These are phyloP conservation scores for Ophiostoma pallidulum DNA, from an alignment of 2,329 filamentous ascomycete genomes.

Conservation along the genomic window DNA sequence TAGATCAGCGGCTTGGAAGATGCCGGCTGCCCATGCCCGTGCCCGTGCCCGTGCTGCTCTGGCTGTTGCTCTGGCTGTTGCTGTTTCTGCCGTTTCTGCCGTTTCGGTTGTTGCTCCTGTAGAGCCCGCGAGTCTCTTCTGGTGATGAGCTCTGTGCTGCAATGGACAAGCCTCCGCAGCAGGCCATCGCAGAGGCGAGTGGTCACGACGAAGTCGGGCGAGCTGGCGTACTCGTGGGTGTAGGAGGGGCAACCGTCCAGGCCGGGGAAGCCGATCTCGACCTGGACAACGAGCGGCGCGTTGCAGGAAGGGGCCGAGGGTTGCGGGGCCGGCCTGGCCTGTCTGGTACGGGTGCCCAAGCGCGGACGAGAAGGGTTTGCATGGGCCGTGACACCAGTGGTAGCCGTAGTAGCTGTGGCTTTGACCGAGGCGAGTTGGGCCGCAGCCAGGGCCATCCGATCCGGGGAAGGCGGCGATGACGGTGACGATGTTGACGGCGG, in stretches of 20 bases:
- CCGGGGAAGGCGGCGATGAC: not conserved
- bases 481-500: not conserved
- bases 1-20: slow-evolving; percentile 36
- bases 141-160: slow-evolving; percentile 43
- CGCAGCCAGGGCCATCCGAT: slow-evolving; percentile 6
- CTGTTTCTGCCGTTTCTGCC: too few relatives aligned
- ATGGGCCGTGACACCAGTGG: slow-evolving; percentile 1
- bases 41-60: too few relatives aligned
- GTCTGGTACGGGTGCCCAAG: not conserved
- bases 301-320: not conserved
- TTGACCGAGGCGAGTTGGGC: slow-evolving; percentile 6
- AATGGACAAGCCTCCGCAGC: slow-evolving; percentile 42
- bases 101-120: too few relatives aligned
- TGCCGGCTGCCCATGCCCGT: slow-evolving; percentile 16
- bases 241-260: slow-evolving; percentile 21
- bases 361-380: not conserved
- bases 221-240: slow-evolving; percentile 37
- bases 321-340: not conserved
- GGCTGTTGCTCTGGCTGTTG: too few relatives aligned
- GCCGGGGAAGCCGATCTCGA: slow-evolving; percentile 16
- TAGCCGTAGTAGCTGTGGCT: not conserved
- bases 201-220: slow-evolving; percentile 32
- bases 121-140: slow-evolving; percentile 41
- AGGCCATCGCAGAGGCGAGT: slow-evolving; percentile 40
- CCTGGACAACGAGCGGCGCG: slow-evolving; percentile 12